phyloP scores from a whole-genome alignment of 306 rosid species.

The Medicago lupulina region DNA sequence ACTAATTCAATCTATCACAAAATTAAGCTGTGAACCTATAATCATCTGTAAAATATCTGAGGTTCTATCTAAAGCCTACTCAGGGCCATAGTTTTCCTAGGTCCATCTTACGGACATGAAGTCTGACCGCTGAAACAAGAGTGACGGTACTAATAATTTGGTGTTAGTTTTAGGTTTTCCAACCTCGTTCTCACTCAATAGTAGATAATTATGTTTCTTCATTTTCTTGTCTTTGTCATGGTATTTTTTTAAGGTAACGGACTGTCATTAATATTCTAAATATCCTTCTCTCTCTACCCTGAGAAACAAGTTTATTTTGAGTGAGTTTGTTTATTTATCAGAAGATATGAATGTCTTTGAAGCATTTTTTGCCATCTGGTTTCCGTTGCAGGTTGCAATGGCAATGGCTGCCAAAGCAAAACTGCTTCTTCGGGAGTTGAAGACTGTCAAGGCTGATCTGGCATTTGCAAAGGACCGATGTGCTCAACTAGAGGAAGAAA shows the following conservation, averaged over 20 bases:
- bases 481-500: constrained; percentile 97
- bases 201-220: constrained; percentile 4
- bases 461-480: constrained; percentile 99
- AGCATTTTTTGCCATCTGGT: constrained; percentile 47
- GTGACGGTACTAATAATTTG: background rate
- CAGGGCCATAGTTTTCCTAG: background rate
- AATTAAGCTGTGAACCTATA: background rate
- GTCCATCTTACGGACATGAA: background rate
- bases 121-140: background rate
- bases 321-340: background rate
- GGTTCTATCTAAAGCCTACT: background rate
- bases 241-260: background rate
- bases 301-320: background rate
- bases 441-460: constrained; percentile 95
- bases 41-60: background rate
- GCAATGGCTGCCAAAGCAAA: constrained; percentile 99
- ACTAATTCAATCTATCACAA: background rate
- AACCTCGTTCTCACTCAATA: background rate
- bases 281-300: background rate
- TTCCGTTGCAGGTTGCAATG: constrained; percentile 87
- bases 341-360: constrained; percentile 34
- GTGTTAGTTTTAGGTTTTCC: constrained; percentile 3
- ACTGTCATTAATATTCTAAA: constrained; percentile 2
- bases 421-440: constrained; percentile 95
- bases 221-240: background rate